Conservation (phyloP, 2,329 filamentous ascomycete species). For the Taxawa tesnikishii region DNA sequence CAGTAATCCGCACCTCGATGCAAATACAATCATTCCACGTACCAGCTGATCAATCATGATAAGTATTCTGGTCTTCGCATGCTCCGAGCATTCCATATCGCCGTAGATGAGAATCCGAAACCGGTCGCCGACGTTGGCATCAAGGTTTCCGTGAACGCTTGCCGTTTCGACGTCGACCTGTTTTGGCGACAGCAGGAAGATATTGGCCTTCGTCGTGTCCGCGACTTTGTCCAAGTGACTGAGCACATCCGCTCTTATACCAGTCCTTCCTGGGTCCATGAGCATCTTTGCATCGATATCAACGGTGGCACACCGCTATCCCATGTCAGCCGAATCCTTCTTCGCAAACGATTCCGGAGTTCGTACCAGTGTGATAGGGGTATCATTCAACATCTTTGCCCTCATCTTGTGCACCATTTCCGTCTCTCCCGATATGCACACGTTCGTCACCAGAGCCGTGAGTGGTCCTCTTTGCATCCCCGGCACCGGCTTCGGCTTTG, state of each 20-base stretch:
- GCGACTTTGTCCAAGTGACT: slow-evolving; percentile 81
- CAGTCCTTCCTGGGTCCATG: slow-evolving; percentile 44
- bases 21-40: too few species aligned
- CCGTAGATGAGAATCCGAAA: slow-evolving; percentile 91
- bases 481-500: slow-evolving; percentile 54
- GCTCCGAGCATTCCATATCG: slow-evolving; percentile 87
- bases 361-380: slow-evolving; percentile 81
- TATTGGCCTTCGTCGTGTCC: slow-evolving; percentile 82
- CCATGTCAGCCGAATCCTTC: slow-evolving; percentile 14
- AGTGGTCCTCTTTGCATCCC: slow-evolving; percentile 38
- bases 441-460: slow-evolving; percentile 56
- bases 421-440: slow-evolving; percentile 77
- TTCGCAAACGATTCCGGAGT: slow-evolving; percentile 1
- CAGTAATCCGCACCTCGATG: too few species aligned
- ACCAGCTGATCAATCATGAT: slow-evolving; percentile 96
- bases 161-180: slow-evolving; percentile 61
- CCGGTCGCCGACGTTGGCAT: slow-evolving; percentile 73
- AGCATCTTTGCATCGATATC: slow-evolving; percentile 89
- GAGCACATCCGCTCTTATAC: slow-evolving; percentile 61
- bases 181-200: slow-evolving; percentile 89
- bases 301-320: slow-evolving; percentile 78
- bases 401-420: slow-evolving; percentile 84
- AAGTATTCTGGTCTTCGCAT: slow-evolving; percentile 89
- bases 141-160: slow-evolving; percentile 63
- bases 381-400: slow-evolving; percentile 81